Evolutionary conservation across 1,139 yeast genomes (phyloP).

Genomic region (Magnusiomyces tetraspermus): DNA sequence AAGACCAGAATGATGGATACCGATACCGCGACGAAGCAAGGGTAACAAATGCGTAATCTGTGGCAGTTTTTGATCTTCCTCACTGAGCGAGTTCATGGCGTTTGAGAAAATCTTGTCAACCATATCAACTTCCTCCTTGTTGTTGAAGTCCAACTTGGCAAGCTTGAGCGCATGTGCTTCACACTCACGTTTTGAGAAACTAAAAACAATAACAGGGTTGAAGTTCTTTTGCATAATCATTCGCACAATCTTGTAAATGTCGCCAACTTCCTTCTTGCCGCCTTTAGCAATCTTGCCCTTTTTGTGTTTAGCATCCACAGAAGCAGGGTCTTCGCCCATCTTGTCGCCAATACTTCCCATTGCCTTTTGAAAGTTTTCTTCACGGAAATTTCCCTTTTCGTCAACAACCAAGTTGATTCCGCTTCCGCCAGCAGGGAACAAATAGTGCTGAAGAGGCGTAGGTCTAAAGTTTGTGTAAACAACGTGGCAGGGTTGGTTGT

Average conservation of each 20-base stretch:
- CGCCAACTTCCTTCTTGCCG: slow-evolving; percentile 57
- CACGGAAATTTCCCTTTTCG: slow-evolving; percentile 91
- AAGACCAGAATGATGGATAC: slow-evolving; percentile 96
- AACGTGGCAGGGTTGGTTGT: slow-evolving; percentile 94
- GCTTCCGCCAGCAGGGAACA: slow-evolving; percentile 95
- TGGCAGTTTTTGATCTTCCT: slow-evolving; percentile 82
- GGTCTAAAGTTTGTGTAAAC: slow-evolving; percentile 98
- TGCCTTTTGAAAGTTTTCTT: slow-evolving; percentile 95
- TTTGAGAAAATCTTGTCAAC: slow-evolving; percentile 79
- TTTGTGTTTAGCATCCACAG: slow-evolving; percentile 30
- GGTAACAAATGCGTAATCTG: slow-evolving; percentile 90
- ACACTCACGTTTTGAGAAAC: slow-evolving; percentile 94
- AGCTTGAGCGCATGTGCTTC: slow-evolving; percentile 87
- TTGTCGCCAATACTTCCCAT: slow-evolving; percentile 86
- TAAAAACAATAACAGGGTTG: slow-evolving; percentile 96
- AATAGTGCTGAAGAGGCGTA: slow-evolving; percentile 92
- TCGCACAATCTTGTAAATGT: slow-evolving; percentile 91
- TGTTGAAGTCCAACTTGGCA: slow-evolving; percentile 89
- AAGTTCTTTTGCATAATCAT: slow-evolving; percentile 95
- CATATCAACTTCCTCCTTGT: slow-evolving; percentile 85
- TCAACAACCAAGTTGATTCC: slow-evolving; percentile 97
- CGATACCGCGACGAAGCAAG: slow-evolving; percentile 84
- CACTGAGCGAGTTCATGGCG: slow-evolving; percentile 80
- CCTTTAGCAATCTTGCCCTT: slow-evolving; percentile 86
- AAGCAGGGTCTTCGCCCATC: slow-evolving; percentile 68